A percentile compares a stretch with the other conserved stretches of the same genome.
These are phyloP conservation scores for Diutina sp. DNA, from an alignment of 1,139 yeast genomes.

Conservation along the genomic window DNA sequence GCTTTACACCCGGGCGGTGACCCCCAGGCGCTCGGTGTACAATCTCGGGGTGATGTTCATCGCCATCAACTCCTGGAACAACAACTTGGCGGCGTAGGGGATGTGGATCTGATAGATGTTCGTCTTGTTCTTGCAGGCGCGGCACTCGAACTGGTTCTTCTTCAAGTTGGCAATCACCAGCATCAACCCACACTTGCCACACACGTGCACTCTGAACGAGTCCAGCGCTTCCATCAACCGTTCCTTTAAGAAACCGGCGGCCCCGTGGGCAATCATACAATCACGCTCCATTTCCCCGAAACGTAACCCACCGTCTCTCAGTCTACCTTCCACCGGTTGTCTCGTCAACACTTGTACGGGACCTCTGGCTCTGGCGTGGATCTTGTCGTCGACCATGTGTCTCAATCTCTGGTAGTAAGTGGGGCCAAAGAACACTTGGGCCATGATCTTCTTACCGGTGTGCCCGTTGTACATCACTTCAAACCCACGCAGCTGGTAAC, in stretches of 20 bases:
- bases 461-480: slow-evolving; percentile 98
- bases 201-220: slow-evolving; percentile 94
- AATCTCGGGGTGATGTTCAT: slow-evolving; percentile 90
- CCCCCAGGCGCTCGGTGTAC: slow-evolving; percentile 52
- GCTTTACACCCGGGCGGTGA: slow-evolving; percentile 24
- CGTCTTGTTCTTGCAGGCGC: slow-evolving; percentile 96
- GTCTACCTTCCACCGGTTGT: slow-evolving; percentile 99
- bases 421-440: slow-evolving; percentile 97
- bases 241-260: slow-evolving; percentile 94
- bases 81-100: slow-evolving; percentile 92
- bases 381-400: slow-evolving; percentile 99
- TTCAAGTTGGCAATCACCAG: slow-evolving; percentile 92
- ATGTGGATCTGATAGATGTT: slow-evolving; percentile 94
- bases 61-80: slow-evolving; percentile 98
- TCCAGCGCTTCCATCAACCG: slow-evolving; percentile 98
- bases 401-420: slow-evolving; percentile 96
- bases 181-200: slow-evolving; percentile 98
- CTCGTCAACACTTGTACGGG: slow-evolving; percentile 97
- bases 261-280: slow-evolving; percentile 99
- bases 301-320: slow-evolving; percentile 98
- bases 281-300: slow-evolving; percentile 99
- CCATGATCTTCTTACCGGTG: slow-evolving; percentile 95
- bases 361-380: slow-evolving; percentile 98
- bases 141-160: slow-evolving; percentile 95
- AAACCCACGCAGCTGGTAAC: slow-evolving; percentile 96